Evolutionary conservation across 2,329 filamentous ascomycete species (phyloP), one percentile per base, ranked within the genome.

Genomic region (Hirsutella minnesotensis): DNA sequence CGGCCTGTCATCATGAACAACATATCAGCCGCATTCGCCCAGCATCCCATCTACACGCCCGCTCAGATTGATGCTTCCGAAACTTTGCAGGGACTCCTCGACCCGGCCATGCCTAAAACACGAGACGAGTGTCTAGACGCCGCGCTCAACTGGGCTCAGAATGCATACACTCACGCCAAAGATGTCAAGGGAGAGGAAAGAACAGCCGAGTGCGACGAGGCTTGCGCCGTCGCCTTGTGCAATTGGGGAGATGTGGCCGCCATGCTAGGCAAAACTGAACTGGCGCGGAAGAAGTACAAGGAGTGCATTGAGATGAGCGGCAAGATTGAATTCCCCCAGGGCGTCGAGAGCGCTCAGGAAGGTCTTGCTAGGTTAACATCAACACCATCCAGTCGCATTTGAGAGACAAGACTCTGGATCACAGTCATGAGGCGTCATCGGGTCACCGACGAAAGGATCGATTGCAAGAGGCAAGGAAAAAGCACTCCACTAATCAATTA

Each of bases 1-100:
- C 79, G 83, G 40, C 83, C 86, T 22, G 72, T 89, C 13, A 69
- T 95, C 56, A 94, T 90, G 85, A 89, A 88, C 66, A 90, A 90
- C 59, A 72, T 90, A 46, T 77, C 85, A 8, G 79, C 77, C 30
- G 80, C 78, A 38, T 77, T 90, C 47, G 81, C 81, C 3, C 83
- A 86, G 59, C 82, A 81, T 47, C 73, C 73, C 9, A 51, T 71
- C 41, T 60, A 61, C 41, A 47, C 58, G 16, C 53, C 61, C 4
- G 40, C 53, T 5, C 44, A 52, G 16, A 44, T 47, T 10, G 51
- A 54, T n/a, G 52, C 54, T n/a, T 51, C 57, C 5, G 51, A 56
- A 33, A 50, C 48, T 9, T 51, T 62, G 21, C 53, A 53, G 39
- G 52, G 53, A 36, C 35, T 58, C 0, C 49, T 56, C 9, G 53